These are phyloP conservation scores for Priceomyces melissophilus DNA, from an alignment of 805 yeast species.

Conservation along the genomic window DNA sequence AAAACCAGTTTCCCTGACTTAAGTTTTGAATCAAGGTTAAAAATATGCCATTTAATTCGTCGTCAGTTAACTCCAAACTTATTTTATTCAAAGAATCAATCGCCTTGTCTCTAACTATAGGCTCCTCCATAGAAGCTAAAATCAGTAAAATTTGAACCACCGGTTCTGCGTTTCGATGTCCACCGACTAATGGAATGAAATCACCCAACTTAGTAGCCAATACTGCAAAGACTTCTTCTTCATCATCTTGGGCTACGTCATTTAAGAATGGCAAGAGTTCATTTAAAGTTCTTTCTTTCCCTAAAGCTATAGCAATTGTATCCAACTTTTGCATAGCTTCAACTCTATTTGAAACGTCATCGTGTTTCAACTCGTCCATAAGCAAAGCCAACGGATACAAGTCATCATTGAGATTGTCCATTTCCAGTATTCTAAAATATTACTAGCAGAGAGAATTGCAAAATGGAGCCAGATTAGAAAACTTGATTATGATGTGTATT, in stretches of 20 bases:
- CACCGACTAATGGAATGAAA: constrained; percentile 89
- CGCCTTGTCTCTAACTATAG: constrained; percentile 92
- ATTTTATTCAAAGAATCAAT: constrained; percentile 77
- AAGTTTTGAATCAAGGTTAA: constrained; percentile 75
- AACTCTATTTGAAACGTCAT: constrained; percentile 89
- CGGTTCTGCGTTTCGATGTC: constrained; percentile 52
- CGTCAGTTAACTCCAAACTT: constrained; percentile 56
- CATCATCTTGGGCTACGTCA: constrained; percentile 92
- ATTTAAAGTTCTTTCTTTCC: constrained; percentile 85
- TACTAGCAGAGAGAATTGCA: background rate
- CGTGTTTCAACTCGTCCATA: constrained; percentile 96
- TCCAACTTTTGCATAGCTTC: constrained; percentile 93
- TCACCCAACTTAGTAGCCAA: constrained; percentile 87
- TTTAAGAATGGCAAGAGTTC: constrained; percentile 89
- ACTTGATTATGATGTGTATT: too few species aligned
- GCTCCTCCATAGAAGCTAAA: constrained; percentile 91
- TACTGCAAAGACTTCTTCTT: constrained; percentile 94
- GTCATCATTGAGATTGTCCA: constrained; percentile 50
- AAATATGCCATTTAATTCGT: constrained; percentile 63
- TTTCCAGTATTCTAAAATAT: constrained; percentile 6
- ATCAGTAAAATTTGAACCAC: constrained; percentile 67
- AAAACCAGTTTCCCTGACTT: constrained; percentile 91
- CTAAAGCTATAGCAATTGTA: constrained; percentile 91
- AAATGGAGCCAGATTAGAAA: too few species aligned
- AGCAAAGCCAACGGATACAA: constrained; percentile 91